These are phyloP conservation scores for Sordariomycetes sp. DNA, from an alignment of 2,329 filamentous ascomycete species.

Conservation along the genomic window DNA sequence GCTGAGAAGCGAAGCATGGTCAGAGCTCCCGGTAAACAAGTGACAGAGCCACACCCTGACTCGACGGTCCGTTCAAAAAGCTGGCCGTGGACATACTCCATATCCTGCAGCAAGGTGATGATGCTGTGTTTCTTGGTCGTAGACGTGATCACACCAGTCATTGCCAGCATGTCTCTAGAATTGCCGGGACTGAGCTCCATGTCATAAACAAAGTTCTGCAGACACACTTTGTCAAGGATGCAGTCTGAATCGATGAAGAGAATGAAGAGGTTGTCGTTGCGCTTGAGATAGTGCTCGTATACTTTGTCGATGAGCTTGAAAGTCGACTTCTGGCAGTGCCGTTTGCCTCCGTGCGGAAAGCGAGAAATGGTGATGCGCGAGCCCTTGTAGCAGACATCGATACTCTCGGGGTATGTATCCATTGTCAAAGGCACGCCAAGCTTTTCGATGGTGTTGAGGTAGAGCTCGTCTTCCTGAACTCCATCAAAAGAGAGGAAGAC, in stretches of 20 bases:
- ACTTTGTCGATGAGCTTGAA: slow-evolving; percentile 91
- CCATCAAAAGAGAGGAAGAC: slow-evolving; percentile 95
- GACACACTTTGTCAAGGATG: slow-evolving; percentile 80
- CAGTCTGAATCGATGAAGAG: slow-evolving; percentile 98
- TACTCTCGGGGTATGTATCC: slow-evolving; percentile 75
- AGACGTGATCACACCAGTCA: slow-evolving; percentile 95
- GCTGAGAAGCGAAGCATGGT: slow-evolving; percentile 95
- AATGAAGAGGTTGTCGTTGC: slow-evolving; percentile 87
- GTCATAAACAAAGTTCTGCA: slow-evolving; percentile 97
- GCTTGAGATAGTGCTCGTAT: slow-evolving; percentile 76
- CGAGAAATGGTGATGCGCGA: slow-evolving; percentile 84
- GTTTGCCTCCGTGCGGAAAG: slow-evolving; percentile 88
- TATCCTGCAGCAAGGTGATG: slow-evolving; percentile 89
- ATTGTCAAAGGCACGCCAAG: slow-evolving; percentile 73
- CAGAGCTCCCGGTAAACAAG: slow-evolving; percentile 87
- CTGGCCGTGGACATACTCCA: slow-evolving; percentile 97
- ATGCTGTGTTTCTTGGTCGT: slow-evolving; percentile 83
- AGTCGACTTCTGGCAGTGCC: slow-evolving; percentile 86
- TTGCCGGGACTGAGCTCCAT: slow-evolving; percentile 96
- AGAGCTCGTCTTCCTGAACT: slow-evolving; percentile 79
- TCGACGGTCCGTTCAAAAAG: slow-evolving; percentile 93
- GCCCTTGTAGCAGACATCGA: slow-evolving; percentile 77
- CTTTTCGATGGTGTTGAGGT: slow-evolving; percentile 75
- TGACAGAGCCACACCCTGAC: slow-evolving; percentile 87
- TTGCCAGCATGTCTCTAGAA: slow-evolving; percentile 85